These are phyloP conservation scores for Chrysopogon serrulatus DNA, from an alignment of 176 grass and related monocot genomes.

Conservation along the genomic window DNA sequence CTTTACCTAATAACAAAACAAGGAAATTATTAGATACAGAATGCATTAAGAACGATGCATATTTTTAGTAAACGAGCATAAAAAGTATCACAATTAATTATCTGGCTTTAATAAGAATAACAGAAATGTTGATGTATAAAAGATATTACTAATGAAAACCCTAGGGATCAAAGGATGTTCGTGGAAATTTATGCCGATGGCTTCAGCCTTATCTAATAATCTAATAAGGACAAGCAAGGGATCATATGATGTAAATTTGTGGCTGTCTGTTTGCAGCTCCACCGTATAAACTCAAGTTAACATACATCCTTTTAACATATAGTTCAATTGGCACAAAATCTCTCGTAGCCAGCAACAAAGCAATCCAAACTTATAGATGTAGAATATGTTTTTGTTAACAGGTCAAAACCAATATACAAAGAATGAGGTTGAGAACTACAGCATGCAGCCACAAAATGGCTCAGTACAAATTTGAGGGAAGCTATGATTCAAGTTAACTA, in stretches of 20 bases:
- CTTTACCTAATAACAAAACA: conserved; percentile 45
- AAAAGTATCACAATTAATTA: not conserved
- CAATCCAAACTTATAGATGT: not conserved
- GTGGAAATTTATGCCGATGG: not conserved
- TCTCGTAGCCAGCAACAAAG: not conserved
- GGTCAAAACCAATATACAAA: not conserved
- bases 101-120: conserved; percentile 5
- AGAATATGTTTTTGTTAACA: not conserved
- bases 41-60: not conserved
- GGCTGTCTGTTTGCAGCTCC: not conserved
- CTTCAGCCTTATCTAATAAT: not conserved
- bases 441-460: not conserved
- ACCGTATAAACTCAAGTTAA: not conserved
- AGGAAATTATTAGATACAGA: not conserved
- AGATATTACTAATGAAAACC: not conserved
- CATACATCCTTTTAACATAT: not conserved
- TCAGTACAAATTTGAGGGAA: not conserved
- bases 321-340: not conserved
- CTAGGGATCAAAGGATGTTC: not conserved
- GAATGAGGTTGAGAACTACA: not conserved
- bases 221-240: not conserved
- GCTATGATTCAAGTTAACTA: not conserved
- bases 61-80: not conserved
- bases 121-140: not conserved
- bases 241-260: not conserved